phyloP scores from a whole-genome alignment of 257 asterid species.

The Petunia secreta region DNA sequence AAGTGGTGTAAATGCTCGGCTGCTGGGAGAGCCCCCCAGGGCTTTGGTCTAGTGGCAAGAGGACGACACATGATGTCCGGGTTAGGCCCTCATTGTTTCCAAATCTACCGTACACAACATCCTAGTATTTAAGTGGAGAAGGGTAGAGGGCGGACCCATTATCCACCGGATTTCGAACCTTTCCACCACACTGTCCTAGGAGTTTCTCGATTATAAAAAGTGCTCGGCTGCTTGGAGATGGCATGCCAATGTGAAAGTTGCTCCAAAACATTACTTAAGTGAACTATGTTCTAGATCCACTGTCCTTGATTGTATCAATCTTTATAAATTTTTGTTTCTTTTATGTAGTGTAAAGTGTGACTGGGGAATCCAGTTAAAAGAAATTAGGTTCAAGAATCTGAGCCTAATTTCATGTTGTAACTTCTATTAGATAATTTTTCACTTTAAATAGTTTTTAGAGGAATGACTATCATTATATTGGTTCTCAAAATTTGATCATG shows the following conservation, averaged over 20 bases:
- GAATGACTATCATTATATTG: neutral
- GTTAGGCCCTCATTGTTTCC: no score
- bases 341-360: neutral
- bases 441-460: neutral
- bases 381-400: neutral
- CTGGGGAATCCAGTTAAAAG: neutral
- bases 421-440: neutral
- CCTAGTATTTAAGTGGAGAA: no score
- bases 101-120: no score
- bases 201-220: no score
- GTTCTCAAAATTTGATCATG: neutral
- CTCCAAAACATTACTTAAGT: constrained; percentile 6
- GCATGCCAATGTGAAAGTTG: constrained; percentile 1
- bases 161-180: no score
- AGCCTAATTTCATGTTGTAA: neutral
- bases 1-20: neutral
- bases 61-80: no score
- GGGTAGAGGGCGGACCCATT: no score
- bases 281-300: neutral
- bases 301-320: neutral
- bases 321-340: constrained; percentile 1
- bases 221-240: constrained; percentile 10
- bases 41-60: no score
- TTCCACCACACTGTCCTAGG: no score
- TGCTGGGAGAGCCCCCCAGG: no score